A percentile compares a stretch with the other conserved stretches of the same genome.
Conservation (phyloP, 805 yeast species). For the Candida chilensis region DNA sequence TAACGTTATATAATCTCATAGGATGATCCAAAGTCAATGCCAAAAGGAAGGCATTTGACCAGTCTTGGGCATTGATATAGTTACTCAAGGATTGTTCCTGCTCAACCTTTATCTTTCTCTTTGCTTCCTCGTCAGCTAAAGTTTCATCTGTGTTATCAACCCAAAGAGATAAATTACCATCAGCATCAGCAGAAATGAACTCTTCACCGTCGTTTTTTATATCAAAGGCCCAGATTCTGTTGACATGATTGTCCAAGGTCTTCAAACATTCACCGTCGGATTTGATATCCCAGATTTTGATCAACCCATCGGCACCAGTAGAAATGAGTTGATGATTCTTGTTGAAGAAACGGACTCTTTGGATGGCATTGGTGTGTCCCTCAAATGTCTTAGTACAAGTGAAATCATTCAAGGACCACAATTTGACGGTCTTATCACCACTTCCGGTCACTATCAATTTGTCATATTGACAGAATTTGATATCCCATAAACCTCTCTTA, state of each 20-base stretch:
- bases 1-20: conserved; percentile 72
- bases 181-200: conserved; percentile 88
- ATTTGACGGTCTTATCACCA: conserved; percentile 84
- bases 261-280: conserved; percentile 66
- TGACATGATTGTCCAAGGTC: conserved; percentile 86
- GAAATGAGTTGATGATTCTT: conserved; percentile 60
- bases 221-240: conserved; percentile 89
- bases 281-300: conserved; percentile 81
- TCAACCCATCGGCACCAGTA: conserved; percentile 91
- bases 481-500: conserved; percentile 91
- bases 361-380: conserved; percentile 91
- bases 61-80: conserved; percentile 60
- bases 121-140: conserved; percentile 42
- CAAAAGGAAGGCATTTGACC: conserved; percentile 81
- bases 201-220: conserved; percentile 55
- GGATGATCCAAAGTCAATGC: conserved; percentile 89
- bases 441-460: conserved; percentile 74
- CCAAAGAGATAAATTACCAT: conserved; percentile 88
- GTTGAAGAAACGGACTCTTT: conserved; percentile 65
- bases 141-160: conserved; percentile 76
- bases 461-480: conserved; percentile 73
- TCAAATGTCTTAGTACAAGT: conserved; percentile 77
- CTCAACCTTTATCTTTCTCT: conserved; percentile 54
- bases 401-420: conserved; percentile 81
- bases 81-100: conserved; percentile 84